Evolutionary conservation across 2,329 filamentous ascomycete species (phyloP).

Genomic region (Xylariaceae sp.): DNA sequence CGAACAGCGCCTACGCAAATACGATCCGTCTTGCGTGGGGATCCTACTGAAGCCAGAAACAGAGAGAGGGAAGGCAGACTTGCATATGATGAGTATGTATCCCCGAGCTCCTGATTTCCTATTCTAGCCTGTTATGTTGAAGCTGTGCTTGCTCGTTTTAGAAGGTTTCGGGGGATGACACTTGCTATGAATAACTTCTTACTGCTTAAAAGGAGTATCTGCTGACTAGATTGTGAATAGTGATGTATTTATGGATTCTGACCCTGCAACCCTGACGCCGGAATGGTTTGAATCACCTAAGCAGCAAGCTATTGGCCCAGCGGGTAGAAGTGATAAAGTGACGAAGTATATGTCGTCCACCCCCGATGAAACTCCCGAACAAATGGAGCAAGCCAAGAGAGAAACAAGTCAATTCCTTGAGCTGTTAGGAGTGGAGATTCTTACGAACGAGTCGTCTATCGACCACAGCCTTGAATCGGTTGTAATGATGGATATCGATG

Average conservation of each 20-base stretch:
- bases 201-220: not conserved
- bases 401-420: slow-evolving; percentile 23
- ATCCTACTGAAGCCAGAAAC: slow-evolving; percentile 2
- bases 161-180: not conserved
- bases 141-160: no score
- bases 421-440: slow-evolving; percentile 16
- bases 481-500: not conserved
- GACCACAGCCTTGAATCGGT: not conserved
- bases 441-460: not conserved
- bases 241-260: slow-evolving; percentile 11
- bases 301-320: not conserved
- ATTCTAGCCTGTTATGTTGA: not conserved
- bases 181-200: no score
- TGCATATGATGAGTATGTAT: slow-evolving; percentile 25
- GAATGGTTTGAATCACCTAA: not conserved
- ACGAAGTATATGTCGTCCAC: not conserved
- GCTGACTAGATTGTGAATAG: not conserved
- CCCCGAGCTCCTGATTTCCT: not conserved
- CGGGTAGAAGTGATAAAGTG: not conserved
- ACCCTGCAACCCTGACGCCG: not conserved
- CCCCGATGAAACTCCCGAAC: slow-evolving; percentile 2
- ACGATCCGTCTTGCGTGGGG: not conserved
- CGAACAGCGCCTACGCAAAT: slow-evolving; percentile 1
- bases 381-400: slow-evolving; percentile 5
- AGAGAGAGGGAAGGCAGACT: slow-evolving; percentile 27